A percentile compares a stretch with the other conserved stretches of the same genome.
Evolutionary conservation across 257 asterid genomes (phyloP).

Genomic region (Cordia subcordata): DNA sequence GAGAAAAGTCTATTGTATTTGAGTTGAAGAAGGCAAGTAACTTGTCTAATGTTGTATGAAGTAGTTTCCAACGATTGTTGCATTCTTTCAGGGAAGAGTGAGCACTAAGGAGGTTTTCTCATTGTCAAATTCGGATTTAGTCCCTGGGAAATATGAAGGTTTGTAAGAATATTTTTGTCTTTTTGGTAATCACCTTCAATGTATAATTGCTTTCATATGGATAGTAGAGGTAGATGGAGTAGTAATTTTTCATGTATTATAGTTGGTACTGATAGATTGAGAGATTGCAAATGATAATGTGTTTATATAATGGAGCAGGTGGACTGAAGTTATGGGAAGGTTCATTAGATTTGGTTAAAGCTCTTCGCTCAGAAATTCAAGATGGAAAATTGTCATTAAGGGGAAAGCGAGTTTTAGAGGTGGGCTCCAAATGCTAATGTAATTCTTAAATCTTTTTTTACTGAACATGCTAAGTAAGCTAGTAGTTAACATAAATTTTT

Average conservation of each 20-base stretch:
- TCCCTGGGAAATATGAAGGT: constrained; percentile 99
- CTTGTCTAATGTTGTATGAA: not conserved
- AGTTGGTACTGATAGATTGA: not conserved
- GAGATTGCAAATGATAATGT: not conserved
- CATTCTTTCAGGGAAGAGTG: constrained; percentile 70
- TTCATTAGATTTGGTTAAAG: constrained; percentile 67
- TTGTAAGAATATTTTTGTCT: not conserved
- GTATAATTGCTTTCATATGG: not conserved
- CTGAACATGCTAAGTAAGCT: not conserved
- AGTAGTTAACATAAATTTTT: too few species aligned
- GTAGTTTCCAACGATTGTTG: constrained; percentile 8
- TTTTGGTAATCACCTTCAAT: not conserved
- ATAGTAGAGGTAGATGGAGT: not conserved
- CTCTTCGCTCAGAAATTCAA: constrained; percentile 55
- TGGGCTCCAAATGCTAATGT: constrained; percentile 54
- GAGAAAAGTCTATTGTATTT: too few species aligned
- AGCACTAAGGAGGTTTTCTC: constrained; percentile 83
- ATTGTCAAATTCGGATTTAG: constrained; percentile 78
- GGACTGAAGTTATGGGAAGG: constrained; percentile 98
- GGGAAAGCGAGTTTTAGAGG: constrained; percentile 90
- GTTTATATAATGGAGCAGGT: constrained; percentile 38
- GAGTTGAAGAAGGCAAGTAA: too few species aligned
- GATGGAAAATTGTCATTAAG: constrained; percentile 47
- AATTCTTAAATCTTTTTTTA: constrained; percentile 18
- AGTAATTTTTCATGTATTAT: not conserved